Base-by-base conservation (phyloP, 1,284 basidiomycete genomes). In the Naganishia sp. region DNA sequence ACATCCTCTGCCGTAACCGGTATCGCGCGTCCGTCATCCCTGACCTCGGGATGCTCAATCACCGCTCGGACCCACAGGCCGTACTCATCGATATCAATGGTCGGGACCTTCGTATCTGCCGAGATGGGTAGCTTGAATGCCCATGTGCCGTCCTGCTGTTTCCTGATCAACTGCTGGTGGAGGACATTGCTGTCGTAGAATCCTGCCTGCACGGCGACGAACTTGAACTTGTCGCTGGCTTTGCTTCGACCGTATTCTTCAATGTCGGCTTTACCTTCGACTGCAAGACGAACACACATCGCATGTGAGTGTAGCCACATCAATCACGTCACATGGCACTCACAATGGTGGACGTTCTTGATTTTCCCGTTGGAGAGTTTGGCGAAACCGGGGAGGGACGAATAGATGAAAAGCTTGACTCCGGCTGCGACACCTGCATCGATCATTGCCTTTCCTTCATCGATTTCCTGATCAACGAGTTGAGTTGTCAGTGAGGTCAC, bases 21-120 rank as follows among this genome's bases (percentile, higher is more conserved):
- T 32, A 41, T 56, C n/a, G 93, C 46, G 89, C 91, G 64, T 91
- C 89, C 81, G 89, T 88, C 67, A 91, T 94, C 77, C 89, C 90
- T 77, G 94, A 94, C 79, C 98, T 99, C 81, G 92, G 94, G 74
- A 95, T 94, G 77, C 90, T 90, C 77, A 23, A 63, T 54, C 10
- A 47, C 52, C 42, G 51, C 62, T 17, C 62, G 51, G 5, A 63
- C 62, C 50, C 50, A 63, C 39, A 54, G 32, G 5, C 51, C 42
- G 41, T 47, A 63, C 11, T 63, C 62, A 21, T 63, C 42, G 45
- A 58, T 58, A 25, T 63, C 62, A 42, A 63, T 63, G 25, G 25
- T 63, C 13, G 61, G 49, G 21, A 52, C 50, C 15, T 7, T 7
- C 23, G 15, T 31, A 21, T 62, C 49, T 7, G 52, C 43, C 7